Percentiles rank a stretch among this genome's conserved stretches.
Evolutionary conservation across 495 filamentous ascomycete genomes (phyloP).

Genomic region (Podospora australis): DNA sequence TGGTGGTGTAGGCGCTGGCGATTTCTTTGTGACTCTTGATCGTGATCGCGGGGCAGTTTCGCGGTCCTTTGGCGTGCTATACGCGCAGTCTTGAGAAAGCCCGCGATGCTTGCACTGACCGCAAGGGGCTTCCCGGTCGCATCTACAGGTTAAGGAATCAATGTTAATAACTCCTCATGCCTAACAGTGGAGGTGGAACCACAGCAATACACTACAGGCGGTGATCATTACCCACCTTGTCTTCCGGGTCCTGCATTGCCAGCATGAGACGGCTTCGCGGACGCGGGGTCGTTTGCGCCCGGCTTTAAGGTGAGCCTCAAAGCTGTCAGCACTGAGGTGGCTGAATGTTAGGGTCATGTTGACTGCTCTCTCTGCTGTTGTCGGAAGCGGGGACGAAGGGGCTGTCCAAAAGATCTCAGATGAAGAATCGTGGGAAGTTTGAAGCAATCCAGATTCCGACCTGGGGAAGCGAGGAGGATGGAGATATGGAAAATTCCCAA

Average conservation of each 20-base stretch:
- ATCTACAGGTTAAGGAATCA: too few species aligned
- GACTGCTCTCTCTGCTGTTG: too few species aligned
- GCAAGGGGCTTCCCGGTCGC: constrained; percentile 54
- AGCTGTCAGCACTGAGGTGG: constrained; percentile 18
- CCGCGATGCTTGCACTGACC: constrained; percentile 16
- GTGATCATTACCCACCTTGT: too few species aligned
- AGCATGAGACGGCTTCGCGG: constrained; percentile 18
- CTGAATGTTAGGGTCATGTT: constrained; percentile 16
- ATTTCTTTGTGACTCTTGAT: background rate
- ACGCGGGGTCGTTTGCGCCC: constrained; percentile 19
- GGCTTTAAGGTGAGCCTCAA: constrained; percentile 13
- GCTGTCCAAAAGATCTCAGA: background rate
- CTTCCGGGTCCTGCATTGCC: constrained; percentile 49
- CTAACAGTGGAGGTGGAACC: too few species aligned
- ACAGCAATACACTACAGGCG: too few species aligned
- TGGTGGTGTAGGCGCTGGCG: background rate
- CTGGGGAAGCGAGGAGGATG: background rate
- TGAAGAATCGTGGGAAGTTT: background rate
- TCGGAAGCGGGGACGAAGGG: background rate
- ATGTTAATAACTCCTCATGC: too few species aligned
- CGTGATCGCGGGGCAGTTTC: background rate
- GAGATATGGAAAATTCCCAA: background rate
- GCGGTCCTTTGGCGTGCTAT: constrained; percentile 4
- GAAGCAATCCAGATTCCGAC: background rate
- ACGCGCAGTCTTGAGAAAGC: constrained; percentile 9